Base-by-base conservation (phyloP, 306 rosid genomes). In the Luffa aegyptiaca region DNA sequence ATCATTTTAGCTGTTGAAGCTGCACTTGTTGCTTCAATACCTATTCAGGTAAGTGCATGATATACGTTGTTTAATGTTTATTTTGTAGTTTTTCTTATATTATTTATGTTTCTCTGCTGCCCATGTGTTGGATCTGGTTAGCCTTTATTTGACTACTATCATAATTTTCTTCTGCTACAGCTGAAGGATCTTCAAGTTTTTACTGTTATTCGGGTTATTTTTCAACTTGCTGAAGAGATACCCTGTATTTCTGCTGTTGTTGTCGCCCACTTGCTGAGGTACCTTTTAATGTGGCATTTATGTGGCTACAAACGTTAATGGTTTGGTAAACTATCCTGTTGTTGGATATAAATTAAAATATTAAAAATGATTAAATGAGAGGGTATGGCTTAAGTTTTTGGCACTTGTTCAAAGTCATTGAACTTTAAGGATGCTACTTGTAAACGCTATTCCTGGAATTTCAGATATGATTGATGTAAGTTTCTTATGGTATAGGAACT, bases 201-300 rank as follows among this genome's bases (percentile, higher is more conserved):
- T 88, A 92, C 86, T 74, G 87, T 95, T 78, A 72, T 88, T 76
- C 97, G 97, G 68, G 96, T 95, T 69, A 94, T 95, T 83, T 95
- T 95, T 84, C 98, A 95, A 89, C 97, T 92, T 44, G 85, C 93
- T 77, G 98, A 95, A 59, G 98, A 95, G 79, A 92, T 95, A 77
- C 98, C 98, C 36, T 95, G 98, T 85, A 91, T 95, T 86, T 95
- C 97, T 85, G 97, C 97, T 42, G 98, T 95, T 79, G 97, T 95
- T 79, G 92, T 91, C 81, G 98, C 98, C 85, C 87, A 66, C 98
- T 95, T 75, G 89, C 98, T 8, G 97, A 95, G 97, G 97, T 92
- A 94, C 46, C 35, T 48, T 62, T 26, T 49, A 35, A 45, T 41
- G 49, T 37, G 17, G 45, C 59, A 73, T 26, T 31, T 13, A 26